Evolutionary conservation across 768 basidiomycete species (phyloP).

Genomic region (Harrya chromipes): DNA sequence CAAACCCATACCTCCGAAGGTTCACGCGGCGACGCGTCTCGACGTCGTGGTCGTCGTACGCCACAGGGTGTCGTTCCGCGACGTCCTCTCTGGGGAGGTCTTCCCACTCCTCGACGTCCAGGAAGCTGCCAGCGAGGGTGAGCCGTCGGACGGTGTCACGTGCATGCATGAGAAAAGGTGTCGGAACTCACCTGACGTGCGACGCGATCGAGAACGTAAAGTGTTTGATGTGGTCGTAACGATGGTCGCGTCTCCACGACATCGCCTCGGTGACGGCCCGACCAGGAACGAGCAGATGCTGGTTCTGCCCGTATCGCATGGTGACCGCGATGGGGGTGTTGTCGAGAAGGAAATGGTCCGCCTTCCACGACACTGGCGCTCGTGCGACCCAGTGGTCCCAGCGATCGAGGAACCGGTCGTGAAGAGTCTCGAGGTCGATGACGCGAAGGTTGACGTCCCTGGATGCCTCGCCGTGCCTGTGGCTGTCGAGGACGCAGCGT

Average conservation of each 20-base stretch:
- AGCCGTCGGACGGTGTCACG: too few species aligned
- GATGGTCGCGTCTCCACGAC: neutral
- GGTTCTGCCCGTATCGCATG: neutral
- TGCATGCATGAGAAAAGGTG: too few species aligned
- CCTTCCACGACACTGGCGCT: neutral
- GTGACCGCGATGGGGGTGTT: neutral
- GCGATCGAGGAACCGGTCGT: too few species aligned
- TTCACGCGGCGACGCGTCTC: neutral
- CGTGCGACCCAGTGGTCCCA: neutral
- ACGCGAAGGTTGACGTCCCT: too few species aligned
- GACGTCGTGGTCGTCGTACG: neutral
- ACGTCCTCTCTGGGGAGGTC: neutral
- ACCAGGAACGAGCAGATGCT: neutral
- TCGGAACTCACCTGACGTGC: neutral
- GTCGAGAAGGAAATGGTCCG: neutral
- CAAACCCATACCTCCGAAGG: neutral
- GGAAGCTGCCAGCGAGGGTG: too few species aligned
- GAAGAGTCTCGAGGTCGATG: too few species aligned
- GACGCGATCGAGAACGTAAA: neutral
- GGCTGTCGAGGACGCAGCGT: neutral
- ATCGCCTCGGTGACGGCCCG: neutral
- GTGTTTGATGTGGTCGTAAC: neutral
- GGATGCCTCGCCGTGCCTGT: too few species aligned
- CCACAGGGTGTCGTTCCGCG: neutral
- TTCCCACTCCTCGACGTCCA: neutral